Percentiles rank a stretch among this genome's conserved stretches.
Conservation (phyloP, 2,329 filamentous ascomycete genomes). For the Emergomyces orientalis region DNA sequence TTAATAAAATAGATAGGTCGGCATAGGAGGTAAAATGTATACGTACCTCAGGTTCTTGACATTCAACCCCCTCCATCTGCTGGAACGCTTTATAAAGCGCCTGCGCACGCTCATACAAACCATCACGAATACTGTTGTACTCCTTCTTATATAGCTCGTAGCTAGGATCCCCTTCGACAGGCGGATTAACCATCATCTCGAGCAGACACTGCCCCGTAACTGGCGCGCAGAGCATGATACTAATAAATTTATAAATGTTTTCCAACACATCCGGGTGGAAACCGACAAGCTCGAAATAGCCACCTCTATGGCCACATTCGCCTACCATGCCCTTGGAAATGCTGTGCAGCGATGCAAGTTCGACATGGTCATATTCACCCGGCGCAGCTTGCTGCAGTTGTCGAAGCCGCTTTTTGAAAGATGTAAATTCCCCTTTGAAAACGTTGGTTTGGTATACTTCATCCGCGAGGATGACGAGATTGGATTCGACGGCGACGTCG, state of each 20-base stretch:
- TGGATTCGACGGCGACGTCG: constrained; percentile 73
- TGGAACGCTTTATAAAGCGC: constrained; percentile 85
- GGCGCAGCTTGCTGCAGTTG: constrained; percentile 64
- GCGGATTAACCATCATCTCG: constrained; percentile 96
- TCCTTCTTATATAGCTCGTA: constrained; percentile 76
- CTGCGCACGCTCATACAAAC: constrained; percentile 67
- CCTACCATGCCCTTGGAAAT: constrained; percentile 98
- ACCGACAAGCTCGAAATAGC: constrained; percentile 91
- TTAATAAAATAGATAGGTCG: no score
- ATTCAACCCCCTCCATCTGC: constrained; percentile 92
- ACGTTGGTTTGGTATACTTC: constrained; percentile 99
- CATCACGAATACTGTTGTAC: constrained; percentile 71
- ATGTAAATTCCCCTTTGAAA: constrained; percentile 86
- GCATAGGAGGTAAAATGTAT: background rate
- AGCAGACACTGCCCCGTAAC: constrained; percentile 94
- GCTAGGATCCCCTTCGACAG: constrained; percentile 70
- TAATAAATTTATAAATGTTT: constrained; percentile 98
- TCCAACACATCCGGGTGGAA: constrained; percentile 78
- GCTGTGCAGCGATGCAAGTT: constrained; percentile 86
- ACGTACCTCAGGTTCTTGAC: constrained; percentile 63
- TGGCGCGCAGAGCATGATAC: constrained; percentile 90
- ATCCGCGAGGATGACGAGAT: constrained; percentile 83
- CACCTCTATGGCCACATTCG: constrained; percentile 94
- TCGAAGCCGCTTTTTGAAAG: constrained; percentile 84
- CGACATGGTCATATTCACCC: constrained; percentile 71